Evolutionary conservation across 2,329 filamentous ascomycete species (phyloP), one percentile per base, ranked within the genome.

Genomic region (Paracamarosporium sp.): DNA sequence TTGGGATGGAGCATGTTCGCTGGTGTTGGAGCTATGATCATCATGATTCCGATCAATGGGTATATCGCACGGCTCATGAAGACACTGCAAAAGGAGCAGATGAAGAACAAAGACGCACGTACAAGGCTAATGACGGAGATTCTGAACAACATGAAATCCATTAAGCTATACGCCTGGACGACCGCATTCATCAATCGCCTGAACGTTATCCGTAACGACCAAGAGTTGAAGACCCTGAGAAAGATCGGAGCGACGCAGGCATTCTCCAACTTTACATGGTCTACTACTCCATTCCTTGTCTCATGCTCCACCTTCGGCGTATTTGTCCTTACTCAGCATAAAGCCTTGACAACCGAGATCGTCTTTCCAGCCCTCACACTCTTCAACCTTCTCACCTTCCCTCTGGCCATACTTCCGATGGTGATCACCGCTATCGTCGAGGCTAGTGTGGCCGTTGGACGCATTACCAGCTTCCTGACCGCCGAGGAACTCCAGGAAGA

Each of bases 111-210:
- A 80, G 95, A 99, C 71, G 86, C 93, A 36, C 88, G 95, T 72
- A 97, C 93, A 45, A 88, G 94, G 48, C 81, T 99, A 57, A 97
- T 98, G 83, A 96, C 94, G 6, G 95, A 99, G 60, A 99, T 99
- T 65, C 83, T 99, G 72, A 97, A 96, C 83, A 98, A 98, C 79
- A 99, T 99, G 91, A 99, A 99, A 82, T 96, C 93, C 74, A 83
- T 99, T 82, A 99, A 99, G 81, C 86, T 99, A 20, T 99, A 97
- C 75, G 95, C 95, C 28, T 99, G 95, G 95, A 94, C 93, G 30
- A 90, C 89, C 28, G 94, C 95, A 13, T 99, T 99, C 74, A 97
- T 97, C 89, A 95, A 93, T 78, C 97, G 96, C 79, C 87, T 99
- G 57, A 98, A 95, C 79, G 91, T 91, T 75, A 93, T 99, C 59